phyloP scores from a whole-genome alignment of 495 filamentous ascomycete genomes.

The Copromyces sp. region DNA sequence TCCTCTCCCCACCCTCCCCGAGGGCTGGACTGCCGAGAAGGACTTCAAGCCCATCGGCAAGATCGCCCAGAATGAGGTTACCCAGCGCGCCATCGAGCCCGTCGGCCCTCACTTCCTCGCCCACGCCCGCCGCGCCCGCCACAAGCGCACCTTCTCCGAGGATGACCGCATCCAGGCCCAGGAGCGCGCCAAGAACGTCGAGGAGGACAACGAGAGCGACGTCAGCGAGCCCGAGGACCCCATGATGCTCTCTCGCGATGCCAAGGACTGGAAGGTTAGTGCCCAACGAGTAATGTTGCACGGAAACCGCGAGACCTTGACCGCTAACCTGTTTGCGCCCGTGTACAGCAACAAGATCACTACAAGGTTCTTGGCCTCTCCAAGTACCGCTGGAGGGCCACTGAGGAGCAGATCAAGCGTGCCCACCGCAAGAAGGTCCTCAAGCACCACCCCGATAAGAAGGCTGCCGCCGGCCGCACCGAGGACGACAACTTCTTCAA shows the following conservation, averaged over 20 bases:
- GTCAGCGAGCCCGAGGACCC: conserved; percentile 89
- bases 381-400: conserved; percentile 83
- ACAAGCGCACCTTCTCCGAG: conserved; percentile 96
- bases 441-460: conserved; percentile 97
- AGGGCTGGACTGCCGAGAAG: conserved; percentile 79
- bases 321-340: conserved; percentile 17
- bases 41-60: conserved; percentile 75
- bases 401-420: conserved; percentile 95
- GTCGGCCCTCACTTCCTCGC: conserved; percentile 96
- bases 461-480: conserved; percentile 73
- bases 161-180: conserved; percentile 95
- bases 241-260: conserved; percentile 80
- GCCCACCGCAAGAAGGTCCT: conserved; percentile 99
- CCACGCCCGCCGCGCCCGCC: conserved; percentile 88
- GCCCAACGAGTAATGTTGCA: not conserved
- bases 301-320: not conserved
- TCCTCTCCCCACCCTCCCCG: conserved; percentile 65
- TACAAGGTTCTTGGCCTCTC: conserved; percentile 91
- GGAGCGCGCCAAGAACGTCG: conserved; percentile 87
- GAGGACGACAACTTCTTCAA: conserved; percentile 99
- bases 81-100: conserved; percentile 80
- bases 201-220: conserved; percentile 80
- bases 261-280: conserved; percentile 97
- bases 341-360: conserved; percentile 76
- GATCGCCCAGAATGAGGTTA: conserved; percentile 51